A percentile compares a stretch with the other conserved stretches of the same genome.
Evolutionary conservation across 306 rosid genomes (phyloP).

Genomic region (Castanea crenata): DNA sequence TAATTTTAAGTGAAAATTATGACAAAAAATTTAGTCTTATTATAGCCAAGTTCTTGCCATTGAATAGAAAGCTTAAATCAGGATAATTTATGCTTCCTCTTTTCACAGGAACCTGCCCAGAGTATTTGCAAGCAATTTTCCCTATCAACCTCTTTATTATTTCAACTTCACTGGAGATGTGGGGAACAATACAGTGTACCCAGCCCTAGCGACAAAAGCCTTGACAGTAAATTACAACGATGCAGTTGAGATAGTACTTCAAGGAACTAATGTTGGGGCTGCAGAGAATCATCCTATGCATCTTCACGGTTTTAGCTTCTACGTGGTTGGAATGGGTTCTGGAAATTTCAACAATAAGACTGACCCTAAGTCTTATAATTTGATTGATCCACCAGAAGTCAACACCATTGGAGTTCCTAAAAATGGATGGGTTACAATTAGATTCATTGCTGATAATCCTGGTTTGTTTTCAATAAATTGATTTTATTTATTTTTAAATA

Average conservation of each 20-base stretch:
- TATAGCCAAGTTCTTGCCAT: too few relatives aligned
- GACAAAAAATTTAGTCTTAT: not conserved
- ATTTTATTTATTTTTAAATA: too few relatives aligned
- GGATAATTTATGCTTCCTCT: not conserved
- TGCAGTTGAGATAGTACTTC: constrained; percentile 39
- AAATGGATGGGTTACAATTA: constrained; percentile 33
- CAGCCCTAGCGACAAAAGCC: constrained; percentile 36
- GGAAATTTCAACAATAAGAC: constrained; percentile 24
- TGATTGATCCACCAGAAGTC: constrained; percentile 29
- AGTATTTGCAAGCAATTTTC: constrained; percentile 13
- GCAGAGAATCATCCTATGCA: constrained; percentile 35
- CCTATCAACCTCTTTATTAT: constrained; percentile 29
- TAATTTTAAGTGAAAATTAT: too few relatives aligned
- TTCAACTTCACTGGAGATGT: constrained; percentile 41
- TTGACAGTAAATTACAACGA: constrained; percentile 34
- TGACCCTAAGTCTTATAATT: constrained; percentile 22
- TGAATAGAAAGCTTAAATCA: too few relatives aligned
- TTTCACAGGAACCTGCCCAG: not conserved
- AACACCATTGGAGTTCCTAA: constrained; percentile 31
- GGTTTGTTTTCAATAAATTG: constrained; percentile 1
- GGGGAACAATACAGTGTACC: constrained; percentile 10
- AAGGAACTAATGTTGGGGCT: constrained; percentile 39
- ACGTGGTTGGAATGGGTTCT: constrained; percentile 27
- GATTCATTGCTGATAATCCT: constrained; percentile 32
- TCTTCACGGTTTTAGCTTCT: constrained; percentile 36